Evolutionary conservation across 2,329 filamentous ascomycete species (phyloP).

Genomic region (Orbilia oligospora): DNA sequence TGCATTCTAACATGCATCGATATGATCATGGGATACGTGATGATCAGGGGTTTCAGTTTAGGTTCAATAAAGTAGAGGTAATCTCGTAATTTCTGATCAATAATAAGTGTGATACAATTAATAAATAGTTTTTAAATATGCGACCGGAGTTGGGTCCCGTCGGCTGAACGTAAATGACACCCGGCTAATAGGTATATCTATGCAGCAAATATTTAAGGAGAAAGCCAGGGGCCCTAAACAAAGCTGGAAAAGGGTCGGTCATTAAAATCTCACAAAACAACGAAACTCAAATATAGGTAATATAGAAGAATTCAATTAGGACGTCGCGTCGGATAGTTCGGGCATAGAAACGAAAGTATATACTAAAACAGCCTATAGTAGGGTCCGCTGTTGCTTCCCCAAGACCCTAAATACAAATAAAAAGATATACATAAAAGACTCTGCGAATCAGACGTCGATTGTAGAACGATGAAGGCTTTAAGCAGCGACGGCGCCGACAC

Average conservation of each 20-base stretch:
- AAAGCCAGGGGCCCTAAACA: neutral
- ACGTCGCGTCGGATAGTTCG: constrained; percentile 32
- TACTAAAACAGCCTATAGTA: constrained; percentile 39
- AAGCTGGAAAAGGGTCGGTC: neutral
- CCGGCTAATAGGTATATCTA: neutral
- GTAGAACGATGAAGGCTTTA: constrained; percentile 25
- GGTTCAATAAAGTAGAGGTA: too few species aligned
- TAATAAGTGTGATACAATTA: neutral
- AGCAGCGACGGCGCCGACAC: constrained; percentile 58
- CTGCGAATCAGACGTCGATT: constrained; percentile 28
- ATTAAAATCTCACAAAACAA: neutral
- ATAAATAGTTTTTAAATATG: neutral
- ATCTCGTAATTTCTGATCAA: neutral
- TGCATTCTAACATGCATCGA: too few species aligned
- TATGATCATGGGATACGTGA: neutral
- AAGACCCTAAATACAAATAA: constrained; percentile 31
- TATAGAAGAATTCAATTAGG: constrained; percentile 35
- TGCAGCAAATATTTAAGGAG: neutral
- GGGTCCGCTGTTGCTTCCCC: constrained; percentile 29
- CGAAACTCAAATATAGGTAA: neutral
- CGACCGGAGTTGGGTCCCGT: neutral
- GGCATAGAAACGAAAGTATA: constrained; percentile 44
- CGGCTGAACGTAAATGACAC: neutral
- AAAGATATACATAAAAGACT: constrained; percentile 35
- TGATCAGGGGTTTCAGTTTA: too few species aligned